Evolutionary conservation across 495 filamentous ascomycete genomes (phyloP).

Genomic region (Xylaria intraflava): DNA sequence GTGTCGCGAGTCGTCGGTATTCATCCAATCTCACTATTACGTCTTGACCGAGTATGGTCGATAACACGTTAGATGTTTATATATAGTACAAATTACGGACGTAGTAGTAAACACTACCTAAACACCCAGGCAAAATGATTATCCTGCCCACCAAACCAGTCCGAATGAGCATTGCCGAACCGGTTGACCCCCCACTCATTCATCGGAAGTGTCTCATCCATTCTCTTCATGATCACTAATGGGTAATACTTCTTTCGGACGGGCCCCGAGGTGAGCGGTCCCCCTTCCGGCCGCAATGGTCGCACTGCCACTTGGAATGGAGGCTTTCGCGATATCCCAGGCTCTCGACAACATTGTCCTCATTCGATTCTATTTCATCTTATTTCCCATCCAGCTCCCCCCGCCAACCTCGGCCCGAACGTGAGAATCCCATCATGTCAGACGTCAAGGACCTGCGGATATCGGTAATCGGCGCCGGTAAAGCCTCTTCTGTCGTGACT

Average conservation of each 20-base stretch:
- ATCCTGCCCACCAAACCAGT: conserved; percentile 13
- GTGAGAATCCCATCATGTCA: conserved; percentile 28
- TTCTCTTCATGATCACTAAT: too few relatives aligned
- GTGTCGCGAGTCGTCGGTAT: too few relatives aligned
- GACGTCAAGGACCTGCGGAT: conserved; percentile 37
- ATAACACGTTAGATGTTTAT: too few relatives aligned
- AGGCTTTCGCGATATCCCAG: neutral
- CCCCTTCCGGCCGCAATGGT: neutral
- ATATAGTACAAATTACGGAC: too few relatives aligned
- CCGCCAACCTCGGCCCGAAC: neutral
- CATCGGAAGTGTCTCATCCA: conserved; percentile 21
- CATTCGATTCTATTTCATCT: too few relatives aligned
- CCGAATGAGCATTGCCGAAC: conserved; percentile 20
- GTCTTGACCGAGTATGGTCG: too few relatives aligned
- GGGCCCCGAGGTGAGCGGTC: neutral
- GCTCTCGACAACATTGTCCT: neutral
- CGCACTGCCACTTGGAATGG: neutral
- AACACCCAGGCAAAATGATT: conserved; percentile 29
- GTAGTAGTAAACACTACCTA: too few relatives aligned
- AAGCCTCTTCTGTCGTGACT: neutral
- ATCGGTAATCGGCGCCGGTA: conserved; percentile 41
- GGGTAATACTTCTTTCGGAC: neutral
- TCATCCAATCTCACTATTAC: too few relatives aligned
- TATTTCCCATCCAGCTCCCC: too few relatives aligned
- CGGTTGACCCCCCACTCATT: conserved; percentile 27